Percentiles rank a stretch among this genome's conserved stretches.
These are phyloP conservation scores for Diaporthe sp. DNA, from an alignment of 2,329 filamentous ascomycete species.

Conservation along the genomic window DNA sequence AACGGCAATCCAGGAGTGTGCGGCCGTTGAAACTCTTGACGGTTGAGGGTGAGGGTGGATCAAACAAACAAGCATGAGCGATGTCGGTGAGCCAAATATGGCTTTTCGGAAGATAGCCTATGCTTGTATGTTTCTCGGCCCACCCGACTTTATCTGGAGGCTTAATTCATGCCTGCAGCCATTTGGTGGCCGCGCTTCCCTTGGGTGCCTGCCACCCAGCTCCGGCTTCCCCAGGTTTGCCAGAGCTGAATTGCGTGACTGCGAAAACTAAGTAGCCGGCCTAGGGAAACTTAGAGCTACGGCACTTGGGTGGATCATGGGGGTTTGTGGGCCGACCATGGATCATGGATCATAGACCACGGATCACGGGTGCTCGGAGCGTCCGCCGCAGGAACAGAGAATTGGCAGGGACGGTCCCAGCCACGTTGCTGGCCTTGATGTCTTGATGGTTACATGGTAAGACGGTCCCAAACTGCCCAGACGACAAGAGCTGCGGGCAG, in stretches of 20 bases:
- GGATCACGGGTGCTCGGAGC: conserved; percentile 6
- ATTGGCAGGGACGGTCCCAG: not conserved
- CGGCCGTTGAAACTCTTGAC: conserved; percentile 19
- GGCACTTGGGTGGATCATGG: conserved; percentile 10
- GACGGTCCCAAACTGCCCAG: conserved; percentile 9
- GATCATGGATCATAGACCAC: not conserved
- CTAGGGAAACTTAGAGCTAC: not conserved
- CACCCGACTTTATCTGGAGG: conserved; percentile 19
- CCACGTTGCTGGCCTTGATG: not conserved
- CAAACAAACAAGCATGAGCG: conserved; percentile 22
- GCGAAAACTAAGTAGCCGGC: not conserved
- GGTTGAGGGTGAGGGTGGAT: not conserved
- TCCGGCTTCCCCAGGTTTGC: not conserved
- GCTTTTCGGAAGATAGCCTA: conserved; percentile 5
- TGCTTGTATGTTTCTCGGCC: conserved; percentile 6
- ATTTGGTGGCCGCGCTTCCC: not conserved
- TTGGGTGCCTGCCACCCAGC: not conserved
- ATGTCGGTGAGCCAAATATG: conserved; percentile 28
- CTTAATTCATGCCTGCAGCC: conserved; percentile 11
- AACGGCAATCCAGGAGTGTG: not conserved
- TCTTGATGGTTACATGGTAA: conserved; percentile 10
- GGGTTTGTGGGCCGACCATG: not conserved
- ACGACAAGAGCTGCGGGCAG: not conserved
- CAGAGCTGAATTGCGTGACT: not conserved
- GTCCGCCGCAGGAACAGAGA: not conserved